These are phyloP conservation scores for Boletus sp. DNA, from an alignment of 768 basidiomycete genomes.

Conservation along the genomic window DNA sequence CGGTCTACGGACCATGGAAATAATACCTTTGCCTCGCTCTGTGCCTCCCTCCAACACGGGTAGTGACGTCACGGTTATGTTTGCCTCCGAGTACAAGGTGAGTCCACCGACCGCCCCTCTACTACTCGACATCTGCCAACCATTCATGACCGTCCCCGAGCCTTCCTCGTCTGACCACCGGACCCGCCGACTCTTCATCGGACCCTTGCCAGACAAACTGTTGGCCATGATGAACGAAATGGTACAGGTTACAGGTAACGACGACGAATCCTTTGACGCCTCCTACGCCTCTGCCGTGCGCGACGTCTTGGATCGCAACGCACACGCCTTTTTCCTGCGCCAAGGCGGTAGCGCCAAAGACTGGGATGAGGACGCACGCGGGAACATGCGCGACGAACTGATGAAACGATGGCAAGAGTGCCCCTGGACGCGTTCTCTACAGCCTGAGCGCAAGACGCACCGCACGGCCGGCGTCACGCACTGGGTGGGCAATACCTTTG, in stretches of 20 bases:
- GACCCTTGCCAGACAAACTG: conserved; percentile 70
- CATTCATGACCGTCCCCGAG: conserved; percentile 13
- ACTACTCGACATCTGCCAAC: background rate
- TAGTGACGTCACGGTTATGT: conserved; percentile 28
- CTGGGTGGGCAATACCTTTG: conserved; percentile 77
- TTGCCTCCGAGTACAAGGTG: background rate
- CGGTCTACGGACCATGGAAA: background rate
- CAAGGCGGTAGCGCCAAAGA: conserved; percentile 64
- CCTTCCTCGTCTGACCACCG: conserved; percentile 14
- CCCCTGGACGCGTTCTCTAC: conserved; percentile 58
- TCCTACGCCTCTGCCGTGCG: conserved; percentile 35
- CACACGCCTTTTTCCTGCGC: conserved; percentile 60
- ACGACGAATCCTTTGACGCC: conserved; percentile 34
- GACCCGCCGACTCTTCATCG: conserved; percentile 66
- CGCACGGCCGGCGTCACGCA: conserved; percentile 20
- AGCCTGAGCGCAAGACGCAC: conserved; percentile 22
- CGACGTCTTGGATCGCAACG: conserved; percentile 52
- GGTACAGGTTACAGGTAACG: conserved; percentile 16
- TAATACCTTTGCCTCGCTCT: conserved; percentile 4
- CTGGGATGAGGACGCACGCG: conserved; percentile 60
- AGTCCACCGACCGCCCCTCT: background rate
- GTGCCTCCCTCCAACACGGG: background rate
- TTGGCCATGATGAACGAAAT: conserved; percentile 40
- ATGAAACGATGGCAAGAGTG: conserved; percentile 60
- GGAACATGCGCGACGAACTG: conserved; percentile 54